Evolutionary conservation across 2,329 filamentous ascomycete species (phyloP), one percentile per base, ranked within the genome.

Genomic region (Cladosporium cucumerinum): DNA sequence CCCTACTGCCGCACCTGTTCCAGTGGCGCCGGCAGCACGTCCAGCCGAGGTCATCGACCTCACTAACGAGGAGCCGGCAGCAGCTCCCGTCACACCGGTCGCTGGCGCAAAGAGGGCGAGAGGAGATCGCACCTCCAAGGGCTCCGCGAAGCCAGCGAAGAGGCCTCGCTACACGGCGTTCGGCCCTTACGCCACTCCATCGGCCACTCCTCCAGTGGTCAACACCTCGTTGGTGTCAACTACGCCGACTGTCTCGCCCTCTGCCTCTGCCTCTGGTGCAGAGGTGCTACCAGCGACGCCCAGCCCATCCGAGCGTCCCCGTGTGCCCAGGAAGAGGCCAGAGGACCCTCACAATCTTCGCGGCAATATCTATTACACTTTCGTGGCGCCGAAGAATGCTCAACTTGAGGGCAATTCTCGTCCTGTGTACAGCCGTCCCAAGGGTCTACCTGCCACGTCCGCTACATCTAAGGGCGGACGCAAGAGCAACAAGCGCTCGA

Each of bases 261-360:
- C 57, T 5, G 25, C 23, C 39, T 32, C 25, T 18, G 25, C 28
- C 5, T 36, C n/a, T 7, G 28, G n/a, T 54, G 26, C 39, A 32
- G 36, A 39, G 57, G 57, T 48, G 39, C 57, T 60, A 25, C 57
- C 57, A 60, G 36, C 26, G 16, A 21, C 36, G 18, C 16, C 58
- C 30, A 30, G 39, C 36, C 26, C 39, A 60, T 18, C 25, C 18
- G 28, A 23, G 36, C 36, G 11, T 25, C 57, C 46, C 25, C 57
- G 39, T n/a, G 25, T 36, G 21, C 39, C 21, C 21, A 30, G 57
- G 8, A 32, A 32, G 26, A 60, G 46, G 57, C 30, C 46, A 14
- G 48, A 14, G n/a, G 59, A 61, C 21, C 59, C 59, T 34, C 18
- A 61, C 59, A 61, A 61, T 39, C 48, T 61, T 16, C 48, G 51